phyloP scores from a whole-genome alignment of 2,329 filamentous ascomycete genomes.

The Epicoccum sorghinum region DNA sequence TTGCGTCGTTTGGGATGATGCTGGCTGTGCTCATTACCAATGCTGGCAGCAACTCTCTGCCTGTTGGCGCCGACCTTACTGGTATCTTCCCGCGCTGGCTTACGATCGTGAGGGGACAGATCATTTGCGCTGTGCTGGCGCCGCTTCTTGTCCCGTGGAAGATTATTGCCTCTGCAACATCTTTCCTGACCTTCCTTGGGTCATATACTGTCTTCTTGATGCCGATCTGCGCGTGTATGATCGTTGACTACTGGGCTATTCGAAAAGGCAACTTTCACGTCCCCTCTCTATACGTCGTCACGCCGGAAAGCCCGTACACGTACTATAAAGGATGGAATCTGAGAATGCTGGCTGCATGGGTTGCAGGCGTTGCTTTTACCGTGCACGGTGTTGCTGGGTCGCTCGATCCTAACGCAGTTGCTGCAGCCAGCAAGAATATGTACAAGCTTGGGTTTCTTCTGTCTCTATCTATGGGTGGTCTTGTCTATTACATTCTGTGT shows the following conservation, averaged over 20 bases:
- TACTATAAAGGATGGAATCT: conserved; percentile 31
- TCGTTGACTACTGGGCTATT: conserved; percentile 26
- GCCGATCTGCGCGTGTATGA: conserved; percentile 30
- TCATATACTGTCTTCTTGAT: conserved; percentile 36
- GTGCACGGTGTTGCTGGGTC: conserved; percentile 27
- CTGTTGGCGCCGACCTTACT: conserved; percentile 33
- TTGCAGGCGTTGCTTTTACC: conserved; percentile 25
- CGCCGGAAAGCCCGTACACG: conserved; percentile 19
- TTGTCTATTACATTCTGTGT: conserved; percentile 23
- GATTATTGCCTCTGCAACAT: conserved; percentile 31
- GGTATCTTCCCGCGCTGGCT: conserved; percentile 33
- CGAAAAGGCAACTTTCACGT: conserved; percentile 30
- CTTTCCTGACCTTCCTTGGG: conserved; percentile 37
- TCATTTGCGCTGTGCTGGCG: conserved; percentile 8
- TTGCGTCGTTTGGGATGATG: conserved; percentile 32
- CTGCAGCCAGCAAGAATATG: conserved; percentile 25
- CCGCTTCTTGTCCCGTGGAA: conserved; percentile 29
- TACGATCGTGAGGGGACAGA: conserved; percentile 33
- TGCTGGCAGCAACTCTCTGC: conserved; percentile 35
- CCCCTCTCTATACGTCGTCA: conserved; percentile 20
- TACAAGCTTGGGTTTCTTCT: conserved; percentile 27
- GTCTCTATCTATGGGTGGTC: conserved; percentile 20
- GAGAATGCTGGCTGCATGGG: conserved; percentile 27
- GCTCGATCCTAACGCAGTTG: conserved; percentile 21
- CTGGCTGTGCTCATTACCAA: conserved; percentile 35